These are phyloP conservation scores for sunflower (Helianthus annuus) DNA, from an alignment of 129 eudicot genomes.

Conservation along the genomic window DNA sequence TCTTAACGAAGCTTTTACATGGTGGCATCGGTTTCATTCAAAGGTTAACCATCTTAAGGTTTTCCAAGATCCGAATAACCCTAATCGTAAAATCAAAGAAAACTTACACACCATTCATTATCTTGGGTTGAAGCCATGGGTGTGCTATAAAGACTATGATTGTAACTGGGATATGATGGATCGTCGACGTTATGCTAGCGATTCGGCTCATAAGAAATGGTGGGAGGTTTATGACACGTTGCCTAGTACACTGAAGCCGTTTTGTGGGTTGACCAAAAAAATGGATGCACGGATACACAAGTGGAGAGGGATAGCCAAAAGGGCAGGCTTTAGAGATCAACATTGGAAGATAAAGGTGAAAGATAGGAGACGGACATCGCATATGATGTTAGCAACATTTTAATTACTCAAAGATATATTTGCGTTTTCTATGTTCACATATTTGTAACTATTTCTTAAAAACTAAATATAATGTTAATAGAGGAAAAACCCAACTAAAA, in stretches of 20 bases:
- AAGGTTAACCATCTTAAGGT: constrained; percentile 54
- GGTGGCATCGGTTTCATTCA: constrained; percentile 78
- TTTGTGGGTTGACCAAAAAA: constrained; percentile 46
- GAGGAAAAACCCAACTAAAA: too few species aligned
- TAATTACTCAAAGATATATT: too few species aligned
- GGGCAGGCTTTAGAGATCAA: constrained; percentile 35
- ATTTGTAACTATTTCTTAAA: too few species aligned
- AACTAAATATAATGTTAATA: too few species aligned
- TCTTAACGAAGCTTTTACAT: constrained; percentile 63
- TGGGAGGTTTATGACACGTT: constrained; percentile 64
- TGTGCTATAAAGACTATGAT: constrained; percentile 64
- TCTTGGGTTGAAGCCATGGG: constrained; percentile 84
- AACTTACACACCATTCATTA: constrained; percentile 52
- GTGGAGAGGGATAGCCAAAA: constrained; percentile 49
- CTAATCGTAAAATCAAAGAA: constrained; percentile 23
- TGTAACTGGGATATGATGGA: constrained; percentile 70
- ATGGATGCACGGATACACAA: constrained; percentile 42
- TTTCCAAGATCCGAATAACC: constrained; percentile 3
- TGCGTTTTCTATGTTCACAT: too few species aligned
- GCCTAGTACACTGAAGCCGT: constrained; percentile 43
- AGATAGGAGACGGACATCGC: constrained; percentile 45
- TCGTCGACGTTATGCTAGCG: constrained; percentile 52
- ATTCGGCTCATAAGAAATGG: constrained; percentile 62
- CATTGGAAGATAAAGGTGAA: constrained; percentile 69
- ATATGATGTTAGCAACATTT: too few species aligned